Percentiles rank a stretch among this genome's conserved stretches.
Evolutionary conservation across 2,329 filamentous ascomycete species (phyloP).

Genomic region (Cytospora piceicola): DNA sequence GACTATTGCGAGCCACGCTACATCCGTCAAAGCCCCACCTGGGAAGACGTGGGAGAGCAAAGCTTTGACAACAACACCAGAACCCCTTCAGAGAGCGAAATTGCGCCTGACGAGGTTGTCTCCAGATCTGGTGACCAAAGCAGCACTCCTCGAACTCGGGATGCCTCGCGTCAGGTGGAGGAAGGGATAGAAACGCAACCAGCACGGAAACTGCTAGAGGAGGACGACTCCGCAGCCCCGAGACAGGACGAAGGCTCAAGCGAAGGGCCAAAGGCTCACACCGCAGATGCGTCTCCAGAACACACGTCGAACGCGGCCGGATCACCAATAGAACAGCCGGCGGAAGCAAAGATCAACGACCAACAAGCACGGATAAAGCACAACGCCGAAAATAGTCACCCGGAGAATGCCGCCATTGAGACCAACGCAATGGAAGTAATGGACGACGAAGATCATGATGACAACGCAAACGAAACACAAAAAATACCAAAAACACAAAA

Average conservation of each 20-base stretch:
- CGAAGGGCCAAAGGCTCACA: slow-evolving; percentile 8
- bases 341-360: background rate
- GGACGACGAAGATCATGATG: slow-evolving; percentile 13
- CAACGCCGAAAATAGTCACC: background rate
- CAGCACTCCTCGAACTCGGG: background rate
- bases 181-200: background rate
- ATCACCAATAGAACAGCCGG: slow-evolving; percentile 1
- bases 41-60: slow-evolving; percentile 16
- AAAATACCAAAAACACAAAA: slow-evolving; percentile 1
- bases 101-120: slow-evolving; percentile 39
- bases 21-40: slow-evolving; percentile 37
- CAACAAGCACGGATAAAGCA: background rate
- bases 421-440: slow-evolving; percentile 12
- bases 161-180: background rate
- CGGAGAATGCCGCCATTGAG: slow-evolving; percentile 7
- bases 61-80: slow-evolving; percentile 35
- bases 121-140: background rate
- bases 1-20: slow-evolving; percentile 42
- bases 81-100: slow-evolving; percentile 43
- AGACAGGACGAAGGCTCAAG: background rate
- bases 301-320: slow-evolving; percentile 26
- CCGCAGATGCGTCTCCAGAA: background rate
- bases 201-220: background rate
- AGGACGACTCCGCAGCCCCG: background rate
- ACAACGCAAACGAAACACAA: slow-evolving; percentile 7